phyloP scores from a whole-genome alignment of 2,329 filamentous ascomycete species.

The Alternaria sp. region DNA sequence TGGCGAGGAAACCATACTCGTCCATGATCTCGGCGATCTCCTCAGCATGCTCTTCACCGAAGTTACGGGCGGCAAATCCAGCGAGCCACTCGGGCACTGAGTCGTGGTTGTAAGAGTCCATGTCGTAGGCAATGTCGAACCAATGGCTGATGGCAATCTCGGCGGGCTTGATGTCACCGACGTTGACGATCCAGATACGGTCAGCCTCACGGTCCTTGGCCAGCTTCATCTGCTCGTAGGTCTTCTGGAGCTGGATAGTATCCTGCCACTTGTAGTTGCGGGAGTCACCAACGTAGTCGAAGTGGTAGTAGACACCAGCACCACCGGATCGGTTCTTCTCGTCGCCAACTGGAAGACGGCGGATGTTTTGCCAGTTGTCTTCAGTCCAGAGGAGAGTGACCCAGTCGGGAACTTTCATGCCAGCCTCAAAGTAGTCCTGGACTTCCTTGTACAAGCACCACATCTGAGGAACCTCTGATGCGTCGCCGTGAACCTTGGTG shows the following conservation, averaged over 20 bases:
- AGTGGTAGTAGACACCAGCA: constrained; percentile 71
- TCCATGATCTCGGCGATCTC: constrained; percentile 60
- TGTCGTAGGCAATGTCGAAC: constrained; percentile 71
- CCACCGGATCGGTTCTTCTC: constrained; percentile 67
- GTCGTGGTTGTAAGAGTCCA: constrained; percentile 61
- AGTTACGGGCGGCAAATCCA: constrained; percentile 64
- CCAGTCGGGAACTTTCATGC: constrained; percentile 68
- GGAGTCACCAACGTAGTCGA: constrained; percentile 68
- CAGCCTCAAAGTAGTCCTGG: constrained; percentile 70
- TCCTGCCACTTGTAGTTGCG: constrained; percentile 67
- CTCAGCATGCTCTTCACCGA: constrained; percentile 56
- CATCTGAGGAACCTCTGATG: constrained; percentile 67
- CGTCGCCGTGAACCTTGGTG: constrained; percentile 59
- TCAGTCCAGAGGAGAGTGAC: constrained; percentile 73
- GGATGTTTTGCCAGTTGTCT: constrained; percentile 72
- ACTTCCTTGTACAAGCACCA: constrained; percentile 81
- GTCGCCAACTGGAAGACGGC: constrained; percentile 64
- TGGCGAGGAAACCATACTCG: constrained; percentile 64
- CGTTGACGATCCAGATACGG: constrained; percentile 71
- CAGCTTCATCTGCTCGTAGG: constrained; percentile 69
- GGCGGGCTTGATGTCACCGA: constrained; percentile 69
- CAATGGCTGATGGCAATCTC: constrained; percentile 72
- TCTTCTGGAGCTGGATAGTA: constrained; percentile 69
- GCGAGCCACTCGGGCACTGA: constrained; percentile 63
- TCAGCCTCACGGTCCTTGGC: constrained; percentile 65